A percentile compares a stretch with the other conserved stretches of the same genome.
phyloP scores from a whole-genome alignment of 225 moss, liverwort and hornwort species.

The Bryum argenteum region DNA sequence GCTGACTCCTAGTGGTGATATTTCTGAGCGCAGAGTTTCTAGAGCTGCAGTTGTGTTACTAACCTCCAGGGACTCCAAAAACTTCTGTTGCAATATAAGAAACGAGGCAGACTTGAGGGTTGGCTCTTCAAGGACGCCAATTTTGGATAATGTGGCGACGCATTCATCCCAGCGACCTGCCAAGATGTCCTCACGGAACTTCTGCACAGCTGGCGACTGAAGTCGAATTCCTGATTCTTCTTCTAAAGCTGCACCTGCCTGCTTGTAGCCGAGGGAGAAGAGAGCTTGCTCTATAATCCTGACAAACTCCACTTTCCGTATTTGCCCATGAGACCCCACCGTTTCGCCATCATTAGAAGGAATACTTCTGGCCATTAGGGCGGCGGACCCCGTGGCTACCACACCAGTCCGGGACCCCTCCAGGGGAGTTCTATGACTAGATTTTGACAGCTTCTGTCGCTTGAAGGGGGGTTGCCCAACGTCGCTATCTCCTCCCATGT shows the following conservation, averaged over 20 bases:
- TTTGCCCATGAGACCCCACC: conserved; percentile 91
- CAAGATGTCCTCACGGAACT: conserved; percentile 88
- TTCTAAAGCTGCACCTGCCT: conserved; percentile 79
- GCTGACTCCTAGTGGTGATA: conserved; percentile 90
- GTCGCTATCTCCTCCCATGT: conserved; percentile 99
- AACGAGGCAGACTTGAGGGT: conserved; percentile 82
- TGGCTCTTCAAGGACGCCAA: conserved; percentile 74
- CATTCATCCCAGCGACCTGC: conserved; percentile 93
- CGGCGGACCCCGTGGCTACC: conserved; percentile 80
- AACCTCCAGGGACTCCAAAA: conserved; percentile 84
- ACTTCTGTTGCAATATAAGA: conserved; percentile 95
- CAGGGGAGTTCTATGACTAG: conserved; percentile 61
- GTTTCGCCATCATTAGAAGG: conserved; percentile 85
- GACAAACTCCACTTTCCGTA: conserved; percentile 93
- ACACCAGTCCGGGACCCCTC: conserved; percentile 79
- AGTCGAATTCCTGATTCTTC: conserved; percentile 92
- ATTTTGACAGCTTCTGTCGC: conserved; percentile 87
- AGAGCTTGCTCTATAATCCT: conserved; percentile 98
- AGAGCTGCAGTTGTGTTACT: conserved; percentile 77
- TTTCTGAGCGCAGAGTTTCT: conserved; percentile 88
- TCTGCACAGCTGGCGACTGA: conserved; percentile 85
- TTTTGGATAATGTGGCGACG: conserved; percentile 67
- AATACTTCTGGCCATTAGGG: conserved; percentile 98
- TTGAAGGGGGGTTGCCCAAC: conserved; percentile 99
- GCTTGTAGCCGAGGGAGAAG: conserved; percentile 86